Percentiles rank a stretch among this genome's conserved stretches.
phyloP scores from a whole-genome alignment of 306 rosid genomes.

The Cyamopsis tetragonoloba region DNA sequence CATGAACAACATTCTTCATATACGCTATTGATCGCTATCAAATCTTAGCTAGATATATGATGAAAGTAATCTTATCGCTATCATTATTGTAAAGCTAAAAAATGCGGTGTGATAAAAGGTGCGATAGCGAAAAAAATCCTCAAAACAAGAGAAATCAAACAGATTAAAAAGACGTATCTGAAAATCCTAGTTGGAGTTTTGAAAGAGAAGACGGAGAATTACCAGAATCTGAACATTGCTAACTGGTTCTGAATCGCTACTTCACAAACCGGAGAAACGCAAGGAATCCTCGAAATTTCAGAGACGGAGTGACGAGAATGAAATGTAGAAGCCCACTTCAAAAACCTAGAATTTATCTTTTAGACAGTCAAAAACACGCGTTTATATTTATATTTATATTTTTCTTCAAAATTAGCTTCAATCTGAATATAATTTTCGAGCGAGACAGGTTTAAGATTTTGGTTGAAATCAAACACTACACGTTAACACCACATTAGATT shows the following conservation, averaged over 20 bases:
- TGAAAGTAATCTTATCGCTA: not conserved
- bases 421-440: too few relatives aligned
- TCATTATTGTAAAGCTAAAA: not conserved
- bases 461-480: too few relatives aligned
- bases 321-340: too few relatives aligned
- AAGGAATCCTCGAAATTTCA: conserved; percentile 30
- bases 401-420: too few relatives aligned
- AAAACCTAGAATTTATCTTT: too few relatives aligned
- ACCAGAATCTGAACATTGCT: conserved; percentile 88
- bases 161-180: not conserved
- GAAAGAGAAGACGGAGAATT: not conserved
- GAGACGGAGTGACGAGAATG: conserved; percentile 9
- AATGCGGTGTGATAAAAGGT: not conserved
- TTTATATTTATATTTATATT: too few relatives aligned
- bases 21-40: not conserved
- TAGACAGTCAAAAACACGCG: too few relatives aligned
- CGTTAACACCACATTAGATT: too few relatives aligned
- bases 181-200: not conserved
- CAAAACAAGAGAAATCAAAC: not conserved
- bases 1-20: not conserved
- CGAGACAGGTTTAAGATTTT: too few relatives aligned
- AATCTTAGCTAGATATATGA: not conserved
- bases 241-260: conserved; percentile 17
- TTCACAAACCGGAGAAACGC: not conserved
- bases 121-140: not conserved